phyloP scores from a whole-genome alignment of 306 rosid genomes.

The Luffa acutangula region DNA sequence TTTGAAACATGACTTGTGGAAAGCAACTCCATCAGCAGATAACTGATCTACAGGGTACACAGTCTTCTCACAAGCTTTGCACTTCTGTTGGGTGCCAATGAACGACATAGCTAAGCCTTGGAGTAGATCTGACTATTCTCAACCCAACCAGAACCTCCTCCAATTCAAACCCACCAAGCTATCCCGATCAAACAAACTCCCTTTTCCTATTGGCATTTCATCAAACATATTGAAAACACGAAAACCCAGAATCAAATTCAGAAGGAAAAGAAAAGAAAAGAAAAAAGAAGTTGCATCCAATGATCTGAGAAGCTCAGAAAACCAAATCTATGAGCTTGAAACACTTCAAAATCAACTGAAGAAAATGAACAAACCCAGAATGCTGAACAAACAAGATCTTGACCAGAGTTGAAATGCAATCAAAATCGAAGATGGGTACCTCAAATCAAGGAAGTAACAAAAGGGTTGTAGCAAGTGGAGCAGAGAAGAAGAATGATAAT shows the following conservation, averaged over 20 bases:
- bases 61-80: slow-evolving; percentile 92
- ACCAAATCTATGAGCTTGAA: background rate
- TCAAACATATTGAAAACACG: background rate
- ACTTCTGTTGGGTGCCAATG: slow-evolving; percentile 78
- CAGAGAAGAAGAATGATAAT: background rate
- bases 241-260: background rate
- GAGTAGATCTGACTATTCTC: slow-evolving; percentile 45
- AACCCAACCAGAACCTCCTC: background rate
- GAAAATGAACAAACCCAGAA: background rate
- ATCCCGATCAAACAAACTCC: background rate
- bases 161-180: background rate
- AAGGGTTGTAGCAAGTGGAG: background rate
- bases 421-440: background rate
- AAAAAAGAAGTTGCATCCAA: background rate
- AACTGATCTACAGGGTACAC: slow-evolving; percentile 86
- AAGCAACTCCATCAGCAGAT: slow-evolving; percentile 82
- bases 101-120: slow-evolving; percentile 53
- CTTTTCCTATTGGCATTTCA: background rate
- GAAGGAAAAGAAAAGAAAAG: background rate
- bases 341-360: background rate
- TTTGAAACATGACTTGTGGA: slow-evolving; percentile 88
- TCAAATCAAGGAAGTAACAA: background rate
- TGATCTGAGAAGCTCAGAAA: background rate
- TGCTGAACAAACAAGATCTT: background rate
- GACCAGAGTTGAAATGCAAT: background rate